These are phyloP conservation scores for Takakia lepidozioides DNA, from an alignment of 225 moss, liverwort and hornwort genomes.

Conservation along the genomic window DNA sequence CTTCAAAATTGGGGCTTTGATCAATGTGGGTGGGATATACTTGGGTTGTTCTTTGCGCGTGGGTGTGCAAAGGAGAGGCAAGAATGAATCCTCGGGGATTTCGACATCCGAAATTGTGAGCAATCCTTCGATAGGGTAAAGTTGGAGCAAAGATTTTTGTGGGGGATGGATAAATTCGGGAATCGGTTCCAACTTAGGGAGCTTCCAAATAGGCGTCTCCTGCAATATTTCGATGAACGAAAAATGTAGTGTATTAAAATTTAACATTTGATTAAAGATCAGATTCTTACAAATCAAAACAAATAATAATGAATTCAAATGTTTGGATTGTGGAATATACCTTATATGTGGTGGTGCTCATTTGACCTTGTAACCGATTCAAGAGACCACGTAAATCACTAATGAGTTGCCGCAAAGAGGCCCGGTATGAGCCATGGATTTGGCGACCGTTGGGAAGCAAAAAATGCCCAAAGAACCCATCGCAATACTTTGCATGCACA, in stretches of 20 bases:
- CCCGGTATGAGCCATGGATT: conserved; percentile 37
- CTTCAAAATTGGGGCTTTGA: conserved; percentile 16
- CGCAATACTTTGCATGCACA: conserved; percentile 47
- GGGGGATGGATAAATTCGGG: conserved; percentile 16
- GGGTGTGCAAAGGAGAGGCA: conserved; percentile 15
- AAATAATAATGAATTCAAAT: too few relatives aligned
- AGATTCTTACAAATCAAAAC: too few relatives aligned
- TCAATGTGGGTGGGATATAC: conserved; percentile 16
- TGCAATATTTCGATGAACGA: conserved; percentile 3
- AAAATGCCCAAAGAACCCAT: conserved; percentile 34
- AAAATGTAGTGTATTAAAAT: too few relatives aligned
- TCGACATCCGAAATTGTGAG: conserved; percentile 18
- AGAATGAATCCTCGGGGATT: conserved; percentile 12
- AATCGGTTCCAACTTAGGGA: conserved; percentile 14
- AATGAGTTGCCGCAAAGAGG: conserved; percentile 24
- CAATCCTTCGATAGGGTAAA: conserved; percentile 33
- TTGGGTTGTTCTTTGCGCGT: conserved; percentile 12
- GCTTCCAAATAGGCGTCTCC: conserved; percentile 28
- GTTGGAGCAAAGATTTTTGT: conserved; percentile 13
- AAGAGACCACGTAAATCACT: conserved; percentile 20
- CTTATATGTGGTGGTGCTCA: conserved; percentile 17
- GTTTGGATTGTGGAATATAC: conserved; percentile 5
- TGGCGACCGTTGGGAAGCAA: conserved; percentile 36
- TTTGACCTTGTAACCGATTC: conserved; percentile 15
- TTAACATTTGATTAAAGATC: too few relatives aligned